phyloP scores from a whole-genome alignment of 495 filamentous ascomycete genomes.

The Platismatia glauca region DNA sequence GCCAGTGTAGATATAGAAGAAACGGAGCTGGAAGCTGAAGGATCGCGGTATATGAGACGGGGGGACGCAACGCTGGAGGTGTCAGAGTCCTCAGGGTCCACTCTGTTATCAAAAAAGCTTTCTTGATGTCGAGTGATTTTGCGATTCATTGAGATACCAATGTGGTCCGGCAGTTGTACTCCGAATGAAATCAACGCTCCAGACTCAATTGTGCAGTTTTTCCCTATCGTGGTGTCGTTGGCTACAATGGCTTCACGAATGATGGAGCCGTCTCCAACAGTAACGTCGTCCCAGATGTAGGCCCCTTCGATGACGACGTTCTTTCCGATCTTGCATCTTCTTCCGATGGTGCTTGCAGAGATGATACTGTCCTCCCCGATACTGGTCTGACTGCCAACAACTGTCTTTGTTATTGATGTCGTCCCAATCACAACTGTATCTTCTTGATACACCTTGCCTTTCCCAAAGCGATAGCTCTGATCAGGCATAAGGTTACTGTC shows the following conservation, averaged over 20 bases:
- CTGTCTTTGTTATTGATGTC: slow-evolving; percentile 54
- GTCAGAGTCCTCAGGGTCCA: slow-evolving; percentile 45
- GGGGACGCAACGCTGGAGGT: slow-evolving; percentile 41
- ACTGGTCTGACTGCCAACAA: slow-evolving; percentile 67
- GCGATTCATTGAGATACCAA: slow-evolving; percentile 41
- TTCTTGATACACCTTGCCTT: slow-evolving; percentile 60
- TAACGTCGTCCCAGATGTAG: slow-evolving; percentile 82
- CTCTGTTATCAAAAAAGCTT: slow-evolving; percentile 40
- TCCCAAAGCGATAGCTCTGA: slow-evolving; percentile 62
- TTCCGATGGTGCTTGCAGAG: slow-evolving; percentile 66
- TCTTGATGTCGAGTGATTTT: slow-evolving; percentile 49
- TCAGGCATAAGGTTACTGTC: slow-evolving; percentile 74
- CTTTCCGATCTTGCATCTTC: slow-evolving; percentile 74
- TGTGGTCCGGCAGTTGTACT: slow-evolving; percentile 57
- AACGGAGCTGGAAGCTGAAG: slow-evolving; percentile 56
- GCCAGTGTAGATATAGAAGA: slow-evolving; percentile 72
- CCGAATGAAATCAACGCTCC: slow-evolving; percentile 75
- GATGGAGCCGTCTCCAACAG: slow-evolving; percentile 63
- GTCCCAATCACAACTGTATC: slow-evolving; percentile 63
- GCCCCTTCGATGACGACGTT: slow-evolving; percentile 71
- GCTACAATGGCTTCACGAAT: slow-evolving; percentile 70
- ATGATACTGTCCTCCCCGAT: slow-evolving; percentile 65
- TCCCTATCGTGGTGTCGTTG: slow-evolving; percentile 58
- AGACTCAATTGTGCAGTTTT: slow-evolving; percentile 53
- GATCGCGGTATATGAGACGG: slow-evolving; percentile 58